A percentile compares a stretch with the other conserved stretches of the same genome.
Evolutionary conservation across 2,329 filamentous ascomycete species (phyloP).

Genomic region (Plectosphaerella sp.): DNA sequence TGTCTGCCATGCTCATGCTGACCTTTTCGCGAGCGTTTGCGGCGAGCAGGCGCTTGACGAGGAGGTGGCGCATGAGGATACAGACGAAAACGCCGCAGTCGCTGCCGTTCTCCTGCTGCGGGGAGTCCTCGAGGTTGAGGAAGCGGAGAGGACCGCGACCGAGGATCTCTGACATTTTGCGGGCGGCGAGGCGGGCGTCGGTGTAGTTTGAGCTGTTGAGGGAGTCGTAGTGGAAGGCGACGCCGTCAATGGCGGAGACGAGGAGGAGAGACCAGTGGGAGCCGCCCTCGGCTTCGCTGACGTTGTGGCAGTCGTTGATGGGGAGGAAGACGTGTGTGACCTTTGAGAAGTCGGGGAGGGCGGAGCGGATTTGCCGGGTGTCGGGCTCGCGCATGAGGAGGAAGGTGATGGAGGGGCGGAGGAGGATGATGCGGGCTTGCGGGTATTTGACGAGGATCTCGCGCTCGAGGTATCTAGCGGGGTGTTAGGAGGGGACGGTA

Average conservation of each 20-base stretch:
- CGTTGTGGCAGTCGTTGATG: conserved; percentile 82
- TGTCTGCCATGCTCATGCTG: conserved; percentile 87
- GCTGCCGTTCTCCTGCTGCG: conserved; percentile 85
- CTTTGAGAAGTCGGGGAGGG: conserved; percentile 73
- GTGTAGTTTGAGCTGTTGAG: conserved; percentile 69
- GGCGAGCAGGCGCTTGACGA: conserved; percentile 75
- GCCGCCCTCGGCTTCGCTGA: conserved; percentile 77
- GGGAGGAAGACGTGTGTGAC: conserved; percentile 94
- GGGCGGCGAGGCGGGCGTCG: conserved; percentile 66
- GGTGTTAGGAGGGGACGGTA: conserved; percentile 7
- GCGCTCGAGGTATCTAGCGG: conserved; percentile 73
- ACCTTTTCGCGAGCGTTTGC: conserved; percentile 82
- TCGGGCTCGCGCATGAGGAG: conserved; percentile 75
- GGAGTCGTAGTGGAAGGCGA: conserved; percentile 96
- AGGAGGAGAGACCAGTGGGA: conserved; percentile 93
- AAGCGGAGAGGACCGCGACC: conserved; percentile 61
- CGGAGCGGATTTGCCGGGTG: conserved; percentile 52
- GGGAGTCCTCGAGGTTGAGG: conserved; percentile 77
- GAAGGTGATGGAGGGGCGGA: conserved; percentile 89
- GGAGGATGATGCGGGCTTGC: conserved; percentile 80
- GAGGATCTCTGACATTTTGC: conserved; percentile 67
- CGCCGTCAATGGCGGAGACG: conserved; percentile 80
- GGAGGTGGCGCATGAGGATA: conserved; percentile 88
- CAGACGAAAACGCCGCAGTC: conserved; percentile 98
- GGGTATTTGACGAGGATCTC: conserved; percentile 79